A percentile compares a stretch with the other conserved stretches of the same genome.
Evolutionary conservation across 345 rosid species (phyloP).

Genomic region (Isatis tinctoria): DNA sequence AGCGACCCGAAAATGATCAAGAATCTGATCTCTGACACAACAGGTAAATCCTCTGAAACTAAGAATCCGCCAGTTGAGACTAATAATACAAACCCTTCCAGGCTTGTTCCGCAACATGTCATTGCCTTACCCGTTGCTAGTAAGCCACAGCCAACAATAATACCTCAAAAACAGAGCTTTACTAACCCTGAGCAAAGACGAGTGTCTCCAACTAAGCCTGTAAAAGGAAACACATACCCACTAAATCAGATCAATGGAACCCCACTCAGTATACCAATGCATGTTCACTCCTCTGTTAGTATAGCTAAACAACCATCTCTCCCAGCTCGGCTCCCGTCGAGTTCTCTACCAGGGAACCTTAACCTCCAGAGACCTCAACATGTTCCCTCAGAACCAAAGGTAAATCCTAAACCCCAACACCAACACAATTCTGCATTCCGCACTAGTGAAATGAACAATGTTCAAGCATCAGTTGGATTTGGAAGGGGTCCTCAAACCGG

Average conservation of each 20-base stretch:
- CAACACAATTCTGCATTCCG: background rate
- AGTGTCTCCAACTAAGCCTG: constrained; percentile 27
- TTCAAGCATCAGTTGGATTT: constrained; percentile 10
- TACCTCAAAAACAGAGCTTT: constrained; percentile 17
- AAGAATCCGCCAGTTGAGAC: background rate
- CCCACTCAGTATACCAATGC: background rate
- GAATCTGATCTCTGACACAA: constrained; percentile 27
- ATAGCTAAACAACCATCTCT: constrained; percentile 7
- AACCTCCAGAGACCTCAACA: constrained; percentile 19
- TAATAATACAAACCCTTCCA: background rate
- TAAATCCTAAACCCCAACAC: constrained; percentile 1
- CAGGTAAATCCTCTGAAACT: constrained; percentile 19
- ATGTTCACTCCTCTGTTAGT: constrained; percentile 3
- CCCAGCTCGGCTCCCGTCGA: background rate
- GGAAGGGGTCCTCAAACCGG: constrained; percentile 18
- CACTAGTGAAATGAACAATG: constrained; percentile 18
- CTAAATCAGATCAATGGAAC: constrained; percentile 7
- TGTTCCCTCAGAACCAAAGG: constrained; percentile 5
- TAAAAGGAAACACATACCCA: constrained; percentile 1
- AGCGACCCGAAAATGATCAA: constrained; percentile 46
- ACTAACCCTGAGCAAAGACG: constrained; percentile 5
- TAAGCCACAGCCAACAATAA: background rate
- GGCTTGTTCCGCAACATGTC: constrained; percentile 6
- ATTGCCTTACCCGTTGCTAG: background rate
- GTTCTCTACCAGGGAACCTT: constrained; percentile 8